These are phyloP conservation scores for Skeletonema costatum DNA, from an alignment of 108 stramenopile genomes.

Conservation along the genomic window DNA sequence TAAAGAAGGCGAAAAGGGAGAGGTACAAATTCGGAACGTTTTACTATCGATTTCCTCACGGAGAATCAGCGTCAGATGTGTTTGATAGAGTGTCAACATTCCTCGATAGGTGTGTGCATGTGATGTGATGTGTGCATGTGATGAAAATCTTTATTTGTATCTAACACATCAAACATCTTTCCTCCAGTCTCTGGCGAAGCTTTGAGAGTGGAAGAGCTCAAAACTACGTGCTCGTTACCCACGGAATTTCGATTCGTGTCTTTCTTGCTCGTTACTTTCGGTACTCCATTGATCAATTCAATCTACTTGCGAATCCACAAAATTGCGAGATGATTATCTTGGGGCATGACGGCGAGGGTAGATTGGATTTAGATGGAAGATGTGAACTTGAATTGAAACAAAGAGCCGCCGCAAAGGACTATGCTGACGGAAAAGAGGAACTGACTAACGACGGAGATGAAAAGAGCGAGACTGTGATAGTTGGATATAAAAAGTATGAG, in stretches of 20 bases:
- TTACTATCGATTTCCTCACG: constrained; percentile 91
- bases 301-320: constrained; percentile 85
- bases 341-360: constrained; percentile 78
- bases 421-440: constrained; percentile 21
- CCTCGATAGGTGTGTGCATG: too few relatives aligned
- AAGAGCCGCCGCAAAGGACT: constrained; percentile 15
- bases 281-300: constrained; percentile 91
- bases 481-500: constrained; percentile 66
- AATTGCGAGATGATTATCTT: constrained; percentile 91
- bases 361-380: constrained; percentile 70
- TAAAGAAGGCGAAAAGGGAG: constrained; percentile 70
- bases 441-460: neutral
- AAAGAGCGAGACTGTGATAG: constrained; percentile 10
- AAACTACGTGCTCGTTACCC: constrained; percentile 89
- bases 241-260: constrained; percentile 88
- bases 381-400: constrained; percentile 57
- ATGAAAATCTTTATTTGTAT: too few relatives aligned
- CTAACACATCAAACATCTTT: too few relatives aligned
- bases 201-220: constrained; percentile 74
- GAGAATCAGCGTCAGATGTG: constrained; percentile 90
- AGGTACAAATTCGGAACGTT: constrained; percentile 84
- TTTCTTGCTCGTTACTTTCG: constrained; percentile 93
- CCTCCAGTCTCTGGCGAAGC: constrained; percentile 89
- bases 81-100: constrained; percentile 90
- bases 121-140: too few relatives aligned